Conservation (phyloP, 176 grass and related monocot species). For the Carex scoparia region DNA sequence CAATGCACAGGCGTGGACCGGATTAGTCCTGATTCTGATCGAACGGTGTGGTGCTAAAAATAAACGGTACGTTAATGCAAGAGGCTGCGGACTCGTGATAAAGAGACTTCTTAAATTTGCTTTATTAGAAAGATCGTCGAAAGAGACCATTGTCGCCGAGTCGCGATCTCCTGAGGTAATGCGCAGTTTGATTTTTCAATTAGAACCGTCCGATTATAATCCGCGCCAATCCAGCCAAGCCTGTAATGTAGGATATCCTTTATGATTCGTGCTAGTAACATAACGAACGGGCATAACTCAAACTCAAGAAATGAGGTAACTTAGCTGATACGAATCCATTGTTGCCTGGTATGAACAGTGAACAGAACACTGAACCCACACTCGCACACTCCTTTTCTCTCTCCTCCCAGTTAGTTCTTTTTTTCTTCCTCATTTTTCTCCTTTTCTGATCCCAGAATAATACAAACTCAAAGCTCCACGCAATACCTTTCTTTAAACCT, state of each 20-base stretch:
- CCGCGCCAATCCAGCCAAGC: too few species aligned
- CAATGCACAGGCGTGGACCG: too few species aligned
- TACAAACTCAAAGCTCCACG: conserved; percentile 8
- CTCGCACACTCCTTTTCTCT: background rate
- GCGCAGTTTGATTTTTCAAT: too few species aligned
- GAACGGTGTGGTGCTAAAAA: too few species aligned
- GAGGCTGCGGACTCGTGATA: background rate
- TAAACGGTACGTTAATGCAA: too few species aligned
- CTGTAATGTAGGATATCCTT: too few species aligned
- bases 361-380: background rate
- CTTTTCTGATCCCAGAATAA: conserved; percentile 25
- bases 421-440: conserved; percentile 5
- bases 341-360: background rate
- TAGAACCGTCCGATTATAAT: too few species aligned
- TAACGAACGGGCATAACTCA: too few species aligned
- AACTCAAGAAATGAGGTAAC: too few species aligned
- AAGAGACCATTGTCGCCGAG: background rate
- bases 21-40: too few species aligned
- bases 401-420: background rate
- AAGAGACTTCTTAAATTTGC: background rate
- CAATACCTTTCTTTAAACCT: background rate
- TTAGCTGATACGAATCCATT: background rate
- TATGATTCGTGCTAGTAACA: too few species aligned
- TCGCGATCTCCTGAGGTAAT: background rate
- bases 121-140: background rate